phyloP scores from a whole-genome alignment of 208 protist genomes.

The Vickermania ingenoplastis region DNA sequence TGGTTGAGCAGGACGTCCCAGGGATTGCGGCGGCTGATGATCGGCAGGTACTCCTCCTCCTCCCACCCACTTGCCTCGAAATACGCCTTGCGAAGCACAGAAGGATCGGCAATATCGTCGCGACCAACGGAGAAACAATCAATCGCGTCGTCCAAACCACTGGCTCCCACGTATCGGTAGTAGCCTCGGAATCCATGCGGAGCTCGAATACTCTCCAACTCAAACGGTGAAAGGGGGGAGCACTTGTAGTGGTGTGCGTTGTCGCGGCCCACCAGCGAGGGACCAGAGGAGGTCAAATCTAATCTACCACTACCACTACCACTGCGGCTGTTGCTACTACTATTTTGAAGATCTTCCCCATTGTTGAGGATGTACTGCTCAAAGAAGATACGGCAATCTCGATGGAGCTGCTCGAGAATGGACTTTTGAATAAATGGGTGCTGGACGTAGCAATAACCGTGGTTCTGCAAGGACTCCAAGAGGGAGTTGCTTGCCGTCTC shows the following conservation, averaged over 20 bases:
- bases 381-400: slow-evolving; percentile 77
- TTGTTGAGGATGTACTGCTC: slow-evolving; percentile 66
- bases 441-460: slow-evolving; percentile 86
- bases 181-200: slow-evolving; percentile 68
- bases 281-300: background rate
- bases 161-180: slow-evolving; percentile 80
- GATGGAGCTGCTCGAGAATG: slow-evolving; percentile 78
- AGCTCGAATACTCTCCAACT: slow-evolving; percentile 65
- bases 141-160: slow-evolving; percentile 74
- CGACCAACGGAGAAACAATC: slow-evolving; percentile 84
- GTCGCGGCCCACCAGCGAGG: slow-evolving; percentile 6
- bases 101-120: slow-evolving; percentile 53
- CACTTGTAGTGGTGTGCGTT: slow-evolving; percentile 56
- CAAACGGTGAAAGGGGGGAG: slow-evolving; percentile 48
- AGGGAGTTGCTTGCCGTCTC: slow-evolving; percentile 74
- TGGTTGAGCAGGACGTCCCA: slow-evolving; percentile 72
- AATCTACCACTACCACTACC: too few species aligned
- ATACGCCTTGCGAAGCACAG: slow-evolving; percentile 55
- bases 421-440: slow-evolving; percentile 81
- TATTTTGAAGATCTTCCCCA: background rate
- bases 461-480: slow-evolving; percentile 71
- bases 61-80: slow-evolving; percentile 63
- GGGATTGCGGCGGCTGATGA: slow-evolving; percentile 72
- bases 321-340: slow-evolving; percentile 7
- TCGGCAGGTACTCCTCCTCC: slow-evolving; percentile 44